Conservation (phyloP, 345 rosid genomes). For the Pistacia atlantica region DNA sequence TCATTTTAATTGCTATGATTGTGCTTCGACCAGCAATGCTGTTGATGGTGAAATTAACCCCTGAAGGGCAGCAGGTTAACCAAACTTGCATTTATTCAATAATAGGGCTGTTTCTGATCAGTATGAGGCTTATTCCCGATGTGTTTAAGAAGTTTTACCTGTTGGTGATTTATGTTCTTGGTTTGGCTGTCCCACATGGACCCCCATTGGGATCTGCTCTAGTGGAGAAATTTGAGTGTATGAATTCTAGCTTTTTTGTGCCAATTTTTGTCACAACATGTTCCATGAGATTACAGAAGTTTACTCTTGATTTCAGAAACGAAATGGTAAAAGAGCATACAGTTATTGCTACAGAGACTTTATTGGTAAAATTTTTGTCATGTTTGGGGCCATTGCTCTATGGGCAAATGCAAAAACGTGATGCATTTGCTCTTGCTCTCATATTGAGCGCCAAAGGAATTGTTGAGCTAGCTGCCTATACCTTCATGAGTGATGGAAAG, state of each 20-base stretch:
- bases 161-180: slow-evolving; percentile 17
- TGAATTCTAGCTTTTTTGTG: slow-evolving; percentile 13
- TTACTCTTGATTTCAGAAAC: no score
- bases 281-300: slow-evolving; percentile 21
- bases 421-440: neutral
- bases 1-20: no score
- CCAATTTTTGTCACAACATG: slow-evolving; percentile 25
- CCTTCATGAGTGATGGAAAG: neutral
- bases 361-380: neutral
- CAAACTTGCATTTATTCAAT: neutral
- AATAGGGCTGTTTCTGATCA: neutral
- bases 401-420: slow-evolving; percentile 17
- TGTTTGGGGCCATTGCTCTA: neutral
- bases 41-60: neutral
- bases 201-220: slow-evolving; percentile 34
- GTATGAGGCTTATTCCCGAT: neutral
- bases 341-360: neutral
- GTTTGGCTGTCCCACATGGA: slow-evolving; percentile 26
- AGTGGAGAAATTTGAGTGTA: slow-evolving; percentile 25
- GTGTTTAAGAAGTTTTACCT: neutral
- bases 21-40: slow-evolving; percentile 3
- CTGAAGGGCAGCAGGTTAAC: neutral
- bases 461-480: neutral
- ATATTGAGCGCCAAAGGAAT: neutral
- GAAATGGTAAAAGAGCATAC: neutral